phyloP scores from a whole-genome alignment of 495 filamentous ascomycete genomes.

The Tuber borchii region DNA sequence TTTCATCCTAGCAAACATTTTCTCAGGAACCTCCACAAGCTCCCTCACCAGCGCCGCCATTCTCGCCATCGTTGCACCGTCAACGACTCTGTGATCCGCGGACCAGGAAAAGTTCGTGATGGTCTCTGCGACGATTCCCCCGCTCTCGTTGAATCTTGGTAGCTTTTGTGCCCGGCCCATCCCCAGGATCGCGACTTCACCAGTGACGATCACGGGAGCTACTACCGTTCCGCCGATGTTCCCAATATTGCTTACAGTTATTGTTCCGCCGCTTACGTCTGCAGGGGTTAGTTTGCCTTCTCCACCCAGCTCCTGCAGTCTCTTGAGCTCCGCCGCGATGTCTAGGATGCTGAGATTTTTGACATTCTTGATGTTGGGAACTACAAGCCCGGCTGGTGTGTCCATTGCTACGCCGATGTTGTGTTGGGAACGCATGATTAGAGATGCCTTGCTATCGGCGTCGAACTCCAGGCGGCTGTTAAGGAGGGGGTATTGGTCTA shows the following conservation, averaged over 20 bases:
- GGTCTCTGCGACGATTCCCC: constrained; percentile 55
- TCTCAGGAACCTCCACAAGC: constrained; percentile 74
- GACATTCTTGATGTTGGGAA: constrained; percentile 91
- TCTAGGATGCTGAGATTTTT: constrained; percentile 62
- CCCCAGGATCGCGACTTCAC: constrained; percentile 86
- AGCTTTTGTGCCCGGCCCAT: constrained; percentile 69
- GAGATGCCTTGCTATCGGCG: constrained; percentile 54
- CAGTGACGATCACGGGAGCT: constrained; percentile 78
- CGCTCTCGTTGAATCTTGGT: constrained; percentile 58
- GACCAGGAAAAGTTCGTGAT: constrained; percentile 90
- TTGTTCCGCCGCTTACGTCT: constrained; percentile 79
- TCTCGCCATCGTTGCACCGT: constrained; percentile 87
- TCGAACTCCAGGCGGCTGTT: constrained; percentile 72
- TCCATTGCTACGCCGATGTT: constrained; percentile 97
- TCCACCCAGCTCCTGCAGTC: constrained; percentile 64
- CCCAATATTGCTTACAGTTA: constrained; percentile 97
- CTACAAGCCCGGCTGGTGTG: constrained; percentile 78
- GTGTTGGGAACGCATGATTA: constrained; percentile 73
- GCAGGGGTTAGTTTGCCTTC: constrained; percentile 65
- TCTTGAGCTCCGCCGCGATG: constrained; percentile 67
- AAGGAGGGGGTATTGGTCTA: constrained; percentile 73
- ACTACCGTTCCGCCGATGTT: constrained; percentile 91
- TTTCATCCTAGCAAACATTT: constrained; percentile 60
- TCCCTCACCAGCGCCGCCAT: constrained; percentile 72
- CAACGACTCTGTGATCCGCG: constrained; percentile 89